Evolutionary conservation across 352 stramenopile genomes (phyloP).

Genomic region (Phytophthora constricta): DNA sequence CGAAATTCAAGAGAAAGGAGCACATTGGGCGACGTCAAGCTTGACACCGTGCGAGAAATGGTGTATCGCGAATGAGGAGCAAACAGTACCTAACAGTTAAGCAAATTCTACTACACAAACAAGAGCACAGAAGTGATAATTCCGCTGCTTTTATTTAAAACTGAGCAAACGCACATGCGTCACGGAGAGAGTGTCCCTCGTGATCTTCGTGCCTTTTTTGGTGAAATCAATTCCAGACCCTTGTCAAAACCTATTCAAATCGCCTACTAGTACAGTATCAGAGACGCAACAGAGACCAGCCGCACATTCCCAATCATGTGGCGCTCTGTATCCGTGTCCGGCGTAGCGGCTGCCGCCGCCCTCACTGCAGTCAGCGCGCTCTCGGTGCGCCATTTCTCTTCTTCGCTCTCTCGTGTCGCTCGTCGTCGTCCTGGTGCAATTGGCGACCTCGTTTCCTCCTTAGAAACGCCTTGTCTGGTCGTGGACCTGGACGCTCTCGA

Average conservation of each 20-base stretch:
- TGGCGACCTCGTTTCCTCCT: slow-evolving; percentile 43
- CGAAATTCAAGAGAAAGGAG: slow-evolving; percentile 47
- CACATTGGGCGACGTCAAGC: slow-evolving; percentile 51
- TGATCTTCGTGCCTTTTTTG: too few species aligned
- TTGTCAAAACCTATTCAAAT: too few species aligned
- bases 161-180: too few species aligned
- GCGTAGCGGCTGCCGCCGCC: slow-evolving; percentile 8
- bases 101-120: too few species aligned
- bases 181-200: too few species aligned
- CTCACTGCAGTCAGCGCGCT: slow-evolving; percentile 15
- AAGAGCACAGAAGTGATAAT: background rate
- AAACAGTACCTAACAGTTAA: too few species aligned
- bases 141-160: too few species aligned
- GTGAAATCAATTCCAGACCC: too few species aligned
- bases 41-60: slow-evolving; percentile 29
- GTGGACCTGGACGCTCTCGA: slow-evolving; percentile 74
- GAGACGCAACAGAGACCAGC: too few species aligned
- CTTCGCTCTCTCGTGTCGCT: slow-evolving; percentile 8
- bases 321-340: slow-evolving; percentile 19
- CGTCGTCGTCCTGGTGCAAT: slow-evolving; percentile 31
- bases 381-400: slow-evolving; percentile 18
- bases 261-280: too few species aligned
- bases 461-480: slow-evolving; percentile 74
- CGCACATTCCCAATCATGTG: slow-evolving; percentile 33
- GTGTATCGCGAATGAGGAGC: too few species aligned